Base-by-base conservation (phyloP, 2,329 filamentous ascomycete genomes). In the Penicillium corylophilum region DNA sequence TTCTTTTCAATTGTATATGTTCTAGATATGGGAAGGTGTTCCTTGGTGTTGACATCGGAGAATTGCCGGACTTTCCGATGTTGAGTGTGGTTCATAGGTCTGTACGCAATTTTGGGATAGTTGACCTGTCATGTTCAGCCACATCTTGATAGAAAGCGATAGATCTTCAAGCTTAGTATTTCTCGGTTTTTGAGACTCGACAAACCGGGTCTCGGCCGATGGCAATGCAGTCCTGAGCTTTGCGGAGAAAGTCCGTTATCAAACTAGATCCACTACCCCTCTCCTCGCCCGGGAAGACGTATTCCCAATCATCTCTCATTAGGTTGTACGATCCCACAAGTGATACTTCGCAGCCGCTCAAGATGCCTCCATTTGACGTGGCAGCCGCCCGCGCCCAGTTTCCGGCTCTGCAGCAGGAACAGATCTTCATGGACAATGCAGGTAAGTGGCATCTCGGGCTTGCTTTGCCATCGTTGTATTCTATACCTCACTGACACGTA, bases 341-440 rank as follows among this genome's bases (percentile, higher is more conserved):
- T 39, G 6, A 12, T 6, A 29, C 33, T 46, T 41, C 10, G 7
- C 36, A 31, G 24, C 31, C 10, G 24, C 20, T 5, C 61, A 67
- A 44, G 20, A 65, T 65, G 63, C 46, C 49, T 2, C 33, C 70
- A 45, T 81, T 88, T 60, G 77, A 86, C 59, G 77, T 89, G 44
- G 64, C 76, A 8, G 72, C 75, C 44, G 78, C 81, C 26, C 79
- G 85, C 53, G 74, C 78, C 54, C 77, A 79, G 48, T 92, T 92
- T 73, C 88, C 88, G 29, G 86, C 87, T 13, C 70, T 92, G 35
- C 71, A 79, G 36, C 78, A 84, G 53, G 76, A 84, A 42, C 87
- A 90, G 63, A 78, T 91, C 44, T 90, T 82, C 67, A 81, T 92
- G 59, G 88, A 93, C 65, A 92, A 92, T 65, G 89, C 65, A 43